Base-by-base conservation (phyloP, 1,284 basidiomycete species). In the Boletus hoseneyae region DNA sequence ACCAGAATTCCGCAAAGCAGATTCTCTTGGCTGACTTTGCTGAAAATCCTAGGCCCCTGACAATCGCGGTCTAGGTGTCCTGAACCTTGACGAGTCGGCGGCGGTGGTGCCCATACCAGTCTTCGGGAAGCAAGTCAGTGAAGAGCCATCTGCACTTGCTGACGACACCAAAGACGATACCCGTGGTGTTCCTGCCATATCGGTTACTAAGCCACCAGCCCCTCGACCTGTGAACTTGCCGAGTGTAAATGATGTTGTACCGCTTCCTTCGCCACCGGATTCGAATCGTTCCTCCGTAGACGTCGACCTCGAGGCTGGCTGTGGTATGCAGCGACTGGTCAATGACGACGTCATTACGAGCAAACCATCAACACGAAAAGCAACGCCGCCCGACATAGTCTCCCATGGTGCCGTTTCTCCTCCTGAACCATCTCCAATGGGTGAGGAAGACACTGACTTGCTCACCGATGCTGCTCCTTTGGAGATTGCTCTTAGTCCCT, bases 211-310 rank as follows among this genome's bases (percentile, higher is more conserved):
- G 68, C 75, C 82, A n/a, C 85, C 85, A 3, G 78, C 76, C 0
- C 87, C 87, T 16, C 63, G 74, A 42, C 84, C 86, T 36, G 75
- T 89, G 9, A 73, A 74, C 43, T 70, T 89, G 16, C 87, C 86
- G 3, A 85, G 80, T 21, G 71, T 75, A 16, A 74, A 73, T 33
- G 83, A 87, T 57, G 80, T 88, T 47, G 66, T 72, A 9, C 60
- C 73, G 10, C 63, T 72, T 13, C 69, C 71, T 13, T 76, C 75
- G 21, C 73, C 74, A 4, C 72, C 70, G 15, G 74, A 76, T 50
- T 75, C 75, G 16, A 66, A 66, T 23, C 71, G 70, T 41, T 76
- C 76, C 13, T 75, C 75, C 8, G 68, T 73, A 53, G 74, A 77
- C 39, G 67, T 75, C n/a, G 85, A 87, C 57, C 61, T 86, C 8